A percentile compares a stretch with the other conserved stretches of the same genome.
These are phyloP conservation scores for Phascolomyces articulosus DNA, from an alignment of 371 early-diverging fungal genomes.

Conservation along the genomic window DNA sequence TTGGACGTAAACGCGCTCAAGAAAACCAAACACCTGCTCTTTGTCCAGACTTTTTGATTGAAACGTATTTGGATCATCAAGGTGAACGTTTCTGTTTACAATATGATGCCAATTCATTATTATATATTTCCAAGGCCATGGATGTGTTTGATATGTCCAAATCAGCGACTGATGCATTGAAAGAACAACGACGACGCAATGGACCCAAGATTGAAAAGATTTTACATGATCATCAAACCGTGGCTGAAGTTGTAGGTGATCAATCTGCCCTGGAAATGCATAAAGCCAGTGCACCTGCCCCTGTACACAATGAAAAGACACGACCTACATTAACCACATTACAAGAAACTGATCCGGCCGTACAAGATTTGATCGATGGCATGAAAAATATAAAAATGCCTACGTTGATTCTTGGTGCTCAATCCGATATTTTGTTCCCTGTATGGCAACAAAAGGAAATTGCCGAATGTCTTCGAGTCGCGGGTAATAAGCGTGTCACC, in stretches of 20 bases:
- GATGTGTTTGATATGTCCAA: constrained; percentile 94
- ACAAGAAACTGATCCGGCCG: constrained; percentile 46
- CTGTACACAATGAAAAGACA: constrained; percentile 7
- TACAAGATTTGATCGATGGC: constrained; percentile 61
- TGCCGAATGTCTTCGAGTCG: constrained; percentile 78
- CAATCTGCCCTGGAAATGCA: constrained; percentile 42
- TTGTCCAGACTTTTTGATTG: constrained; percentile 93
- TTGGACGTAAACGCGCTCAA: constrained; percentile 83
- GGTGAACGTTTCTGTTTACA: constrained; percentile 90
- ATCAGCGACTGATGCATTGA: constrained; percentile 49
- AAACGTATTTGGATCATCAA: constrained; percentile 95
- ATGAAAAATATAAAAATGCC: constrained; percentile 70
- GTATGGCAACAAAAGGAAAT: constrained; percentile 95
- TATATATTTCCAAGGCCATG: constrained; percentile 97
- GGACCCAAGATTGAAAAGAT: constrained; percentile 31
- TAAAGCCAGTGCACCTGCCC: neutral
- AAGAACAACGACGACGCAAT: constrained; percentile 47
- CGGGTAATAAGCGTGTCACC: constrained; percentile 88
- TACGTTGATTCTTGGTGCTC: constrained; percentile 89
- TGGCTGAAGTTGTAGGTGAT: constrained; percentile 31
- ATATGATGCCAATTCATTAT: constrained; percentile 93
- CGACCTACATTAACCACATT: constrained; percentile 25
- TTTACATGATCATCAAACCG: constrained; percentile 16
- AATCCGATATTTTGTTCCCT: constrained; percentile 94
- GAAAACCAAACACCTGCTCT: constrained; percentile 77